phyloP scores from a whole-genome alignment of 257 asterid genomes.

The Primulina eburnea region DNA sequence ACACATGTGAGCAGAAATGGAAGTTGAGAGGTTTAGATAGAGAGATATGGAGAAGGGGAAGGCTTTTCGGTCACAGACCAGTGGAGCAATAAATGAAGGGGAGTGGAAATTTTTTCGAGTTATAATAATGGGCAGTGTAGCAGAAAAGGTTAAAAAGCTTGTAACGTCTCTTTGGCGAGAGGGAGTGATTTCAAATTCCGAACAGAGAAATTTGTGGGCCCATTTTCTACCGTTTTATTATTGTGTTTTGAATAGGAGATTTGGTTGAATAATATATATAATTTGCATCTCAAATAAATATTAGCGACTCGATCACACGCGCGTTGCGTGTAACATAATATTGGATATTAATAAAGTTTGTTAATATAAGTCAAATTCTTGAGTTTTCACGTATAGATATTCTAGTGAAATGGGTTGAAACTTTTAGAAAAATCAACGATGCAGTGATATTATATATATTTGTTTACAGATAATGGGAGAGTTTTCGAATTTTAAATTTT shows the following conservation, averaged over 20 bases:
- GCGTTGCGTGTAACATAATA: no score
- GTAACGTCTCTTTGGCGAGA: slow-evolving; percentile 41
- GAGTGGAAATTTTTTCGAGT: slow-evolving; percentile 27
- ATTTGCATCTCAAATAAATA: no score
- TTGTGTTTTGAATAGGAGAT: neutral
- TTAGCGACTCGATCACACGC: no score
- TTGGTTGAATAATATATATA: no score
- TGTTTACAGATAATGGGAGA: no score
- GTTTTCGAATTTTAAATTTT: no score
- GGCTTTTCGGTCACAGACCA: slow-evolving; percentile 22
- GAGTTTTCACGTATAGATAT: no score
- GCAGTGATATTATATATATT: no score
- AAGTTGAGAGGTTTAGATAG: slow-evolving; percentile 29
- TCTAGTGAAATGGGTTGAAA: no score
- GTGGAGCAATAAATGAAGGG: slow-evolving; percentile 56
- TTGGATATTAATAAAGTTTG: no score
- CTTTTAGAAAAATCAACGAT: no score
- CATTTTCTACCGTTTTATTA: neutral
- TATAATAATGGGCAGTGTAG: neutral
- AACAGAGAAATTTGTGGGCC: slow-evolving; percentile 24
- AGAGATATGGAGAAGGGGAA: slow-evolving; percentile 24
- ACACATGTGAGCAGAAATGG: neutral
- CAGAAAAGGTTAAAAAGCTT: slow-evolving; percentile 36
- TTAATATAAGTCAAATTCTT: no score
- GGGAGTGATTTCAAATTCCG: slow-evolving; percentile 44